A percentile compares a stretch with the other conserved stretches of the same genome.
Evolutionary conservation across 805 yeast genomes (phyloP).

Genomic region (Candida maris): DNA sequence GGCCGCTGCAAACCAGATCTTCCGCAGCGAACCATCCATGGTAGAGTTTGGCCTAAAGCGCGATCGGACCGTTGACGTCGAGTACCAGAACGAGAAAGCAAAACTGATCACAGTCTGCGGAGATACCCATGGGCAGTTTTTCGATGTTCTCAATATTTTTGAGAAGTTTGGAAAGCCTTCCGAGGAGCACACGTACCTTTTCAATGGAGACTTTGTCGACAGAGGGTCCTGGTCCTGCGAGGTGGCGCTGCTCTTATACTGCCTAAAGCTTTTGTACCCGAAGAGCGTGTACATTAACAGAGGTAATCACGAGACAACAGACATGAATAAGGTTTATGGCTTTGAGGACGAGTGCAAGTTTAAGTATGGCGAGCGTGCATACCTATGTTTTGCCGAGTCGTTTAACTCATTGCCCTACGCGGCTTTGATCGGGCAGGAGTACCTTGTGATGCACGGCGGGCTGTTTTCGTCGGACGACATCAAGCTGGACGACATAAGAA

Average conservation of each 20-base stretch:
- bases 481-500: constrained; percentile 69
- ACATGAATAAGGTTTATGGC: constrained; percentile 95
- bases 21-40: constrained; percentile 66
- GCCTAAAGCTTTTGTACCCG: constrained; percentile 76
- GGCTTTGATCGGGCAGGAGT: constrained; percentile 70
- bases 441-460: constrained; percentile 94
- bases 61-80: constrained; percentile 32
- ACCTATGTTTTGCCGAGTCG: constrained; percentile 78
- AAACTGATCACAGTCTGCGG: constrained; percentile 82
- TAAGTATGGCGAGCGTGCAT: constrained; percentile 78
- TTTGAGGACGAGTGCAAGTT: constrained; percentile 93
- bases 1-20: constrained; percentile 61
- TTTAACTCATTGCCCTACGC: constrained; percentile 87
- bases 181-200: constrained; percentile 67
- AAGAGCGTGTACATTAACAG: constrained; percentile 69
- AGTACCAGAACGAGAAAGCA: constrained; percentile 31
- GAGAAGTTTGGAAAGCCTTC: constrained; percentile 67
- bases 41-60: constrained; percentile 55
- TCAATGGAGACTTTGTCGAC: constrained; percentile 97
- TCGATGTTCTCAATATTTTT: constrained; percentile 81
- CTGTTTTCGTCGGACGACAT: constrained; percentile 74
- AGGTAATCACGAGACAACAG: constrained; percentile 96
- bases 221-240: constrained; percentile 99
- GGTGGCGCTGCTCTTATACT: constrained; percentile 77
- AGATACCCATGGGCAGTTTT: constrained; percentile 97